Evolutionary conservation across 116 monocot species (phyloP), one percentile per base, ranked within the genome.

Genomic region (Posidonia oceanica): DNA sequence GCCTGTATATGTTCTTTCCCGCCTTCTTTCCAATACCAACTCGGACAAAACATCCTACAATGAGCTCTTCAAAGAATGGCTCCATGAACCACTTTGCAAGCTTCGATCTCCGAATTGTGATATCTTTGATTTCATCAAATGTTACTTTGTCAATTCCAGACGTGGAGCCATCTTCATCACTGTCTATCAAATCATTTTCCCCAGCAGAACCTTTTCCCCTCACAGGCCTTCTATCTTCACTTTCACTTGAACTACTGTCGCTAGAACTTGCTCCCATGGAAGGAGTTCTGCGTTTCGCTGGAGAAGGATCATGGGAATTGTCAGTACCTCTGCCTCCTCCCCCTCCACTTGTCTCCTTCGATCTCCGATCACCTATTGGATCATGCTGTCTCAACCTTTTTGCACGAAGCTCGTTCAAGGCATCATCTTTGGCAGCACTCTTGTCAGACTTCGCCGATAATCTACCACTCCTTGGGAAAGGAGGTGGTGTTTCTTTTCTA

Each of bases 71-170:
- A 65, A 98, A 98, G 68, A 98, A 98, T 7, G 98, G 98, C 62
- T 98, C 93, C 88, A 88, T 90, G 66, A 86, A 83, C 98, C 93
- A 93, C 77, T 93, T 98, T 4, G 84, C 93, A 38, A 98, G 90
- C 76, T 88, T 90, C 15, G 93, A 82, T 67, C 98, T 75, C 8
- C 85, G 80, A 36, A 98, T 86, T 20, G 93, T 93, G 61, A 98
- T 93, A 16, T 72, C 82, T 72, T 78, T 93, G 29, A 88, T 72
- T 52, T 98, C 93, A 4, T 89, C 93, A 74, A 86, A 98, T 59
- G 76, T 83, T 5, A 84, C 39, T 58, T 58, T 57, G 70, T 70
- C 84, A 20, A 71, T 48, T 12, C 48, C 80, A 42, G 80, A 81
- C 11, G 83, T 71, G 3, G 79, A 81, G 5, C 75, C 41, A 48